These are phyloP conservation scores for Phytophthora melonis DNA, from an alignment of 352 stramenopile genomes.

Conservation along the genomic window DNA sequence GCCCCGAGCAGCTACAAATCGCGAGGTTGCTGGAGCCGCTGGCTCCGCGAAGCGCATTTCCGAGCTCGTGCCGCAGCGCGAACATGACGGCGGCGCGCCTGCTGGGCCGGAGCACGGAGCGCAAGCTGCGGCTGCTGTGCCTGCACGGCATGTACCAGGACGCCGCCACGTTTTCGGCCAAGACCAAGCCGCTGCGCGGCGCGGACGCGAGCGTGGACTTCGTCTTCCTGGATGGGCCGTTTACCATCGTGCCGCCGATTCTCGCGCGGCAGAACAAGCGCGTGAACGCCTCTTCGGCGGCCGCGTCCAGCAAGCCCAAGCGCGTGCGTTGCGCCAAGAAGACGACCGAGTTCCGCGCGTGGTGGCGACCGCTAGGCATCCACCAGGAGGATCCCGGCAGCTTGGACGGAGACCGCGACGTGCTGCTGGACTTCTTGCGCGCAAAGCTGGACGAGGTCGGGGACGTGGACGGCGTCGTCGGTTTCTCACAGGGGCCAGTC, in stretches of 20 bases:
- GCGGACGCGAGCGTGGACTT: conserved; percentile 57
- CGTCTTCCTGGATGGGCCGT: conserved; percentile 78
- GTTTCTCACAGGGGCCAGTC: conserved; percentile 85
- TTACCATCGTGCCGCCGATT: conserved; percentile 78
- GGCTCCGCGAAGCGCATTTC: conserved; percentile 18
- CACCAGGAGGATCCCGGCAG: conserved; percentile 59
- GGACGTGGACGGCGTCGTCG: conserved; percentile 80
- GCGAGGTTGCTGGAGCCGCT: conserved; percentile 11
- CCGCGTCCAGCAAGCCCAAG: conserved; percentile 26
- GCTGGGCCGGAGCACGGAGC: conserved; percentile 24
- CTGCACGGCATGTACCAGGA: conserved; percentile 91
- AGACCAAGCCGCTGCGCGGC: conserved; percentile 69
- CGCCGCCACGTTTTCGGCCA: conserved; percentile 64
- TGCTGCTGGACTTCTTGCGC: conserved; percentile 68
- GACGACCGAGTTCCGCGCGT: conserved; percentile 74
- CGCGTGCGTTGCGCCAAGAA: conserved; percentile 60
- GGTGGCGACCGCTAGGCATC: conserved; percentile 69
- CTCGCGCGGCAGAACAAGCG: conserved; percentile 54
- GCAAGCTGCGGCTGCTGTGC: conserved; percentile 77
- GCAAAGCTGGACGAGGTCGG: conserved; percentile 65
- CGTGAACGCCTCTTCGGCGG: conserved; percentile 13
- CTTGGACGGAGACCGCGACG: conserved; percentile 60
- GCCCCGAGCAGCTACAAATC: conserved; percentile 16
- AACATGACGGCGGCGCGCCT: conserved; percentile 26
- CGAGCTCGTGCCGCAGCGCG: conserved; percentile 9